A percentile compares a stretch with the other conserved stretches of the same genome.
Evolutionary conservation across 331 rosid species (phyloP).

Genomic region (Spiraea crenata): DNA sequence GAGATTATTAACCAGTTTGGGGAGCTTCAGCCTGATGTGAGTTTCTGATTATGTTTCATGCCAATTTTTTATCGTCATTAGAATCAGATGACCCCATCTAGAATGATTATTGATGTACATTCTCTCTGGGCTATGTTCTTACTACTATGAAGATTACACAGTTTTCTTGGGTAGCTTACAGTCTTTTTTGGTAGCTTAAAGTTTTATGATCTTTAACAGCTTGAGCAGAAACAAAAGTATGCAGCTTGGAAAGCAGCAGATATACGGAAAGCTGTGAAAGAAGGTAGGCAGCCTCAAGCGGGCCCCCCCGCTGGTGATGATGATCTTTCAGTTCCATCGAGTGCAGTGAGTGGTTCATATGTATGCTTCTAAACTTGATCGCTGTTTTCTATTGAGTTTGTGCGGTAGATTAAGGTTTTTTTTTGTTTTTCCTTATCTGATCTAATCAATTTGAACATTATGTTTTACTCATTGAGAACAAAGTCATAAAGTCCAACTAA

Average conservation of each 20-base stretch:
- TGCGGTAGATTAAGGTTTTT: background rate
- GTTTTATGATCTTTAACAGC: constrained; percentile 45
- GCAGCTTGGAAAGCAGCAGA: constrained; percentile 99
- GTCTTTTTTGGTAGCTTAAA: constrained; percentile 22
- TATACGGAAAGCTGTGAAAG: constrained; percentile 96
- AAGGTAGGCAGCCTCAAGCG: constrained; percentile 81
- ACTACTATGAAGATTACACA: constrained; percentile 7
- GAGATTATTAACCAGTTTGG: constrained; percentile 96
- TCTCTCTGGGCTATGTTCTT: constrained; percentile 14
- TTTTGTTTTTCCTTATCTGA: background rate
- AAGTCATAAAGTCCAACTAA: background rate
- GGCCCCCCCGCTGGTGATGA: constrained; percentile 95
- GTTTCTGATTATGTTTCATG: constrained; percentile 34
- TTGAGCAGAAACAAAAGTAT: constrained; percentile 96
- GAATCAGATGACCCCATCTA: constrained; percentile 10
- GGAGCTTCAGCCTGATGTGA: constrained; percentile 74
- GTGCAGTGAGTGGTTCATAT: constrained; percentile 47
- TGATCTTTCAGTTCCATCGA: constrained; percentile 58
- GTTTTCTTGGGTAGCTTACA: constrained; percentile 19
- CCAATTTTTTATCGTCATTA: constrained; percentile 5
- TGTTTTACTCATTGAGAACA: background rate
- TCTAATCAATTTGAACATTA: background rate
- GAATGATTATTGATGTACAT: constrained; percentile 4
- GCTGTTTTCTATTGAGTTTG: constrained; percentile 7
- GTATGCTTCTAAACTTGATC: constrained; percentile 45